Evolutionary conservation across 306 rosid species (phyloP).

Genomic region (Canavalia gladiata): DNA sequence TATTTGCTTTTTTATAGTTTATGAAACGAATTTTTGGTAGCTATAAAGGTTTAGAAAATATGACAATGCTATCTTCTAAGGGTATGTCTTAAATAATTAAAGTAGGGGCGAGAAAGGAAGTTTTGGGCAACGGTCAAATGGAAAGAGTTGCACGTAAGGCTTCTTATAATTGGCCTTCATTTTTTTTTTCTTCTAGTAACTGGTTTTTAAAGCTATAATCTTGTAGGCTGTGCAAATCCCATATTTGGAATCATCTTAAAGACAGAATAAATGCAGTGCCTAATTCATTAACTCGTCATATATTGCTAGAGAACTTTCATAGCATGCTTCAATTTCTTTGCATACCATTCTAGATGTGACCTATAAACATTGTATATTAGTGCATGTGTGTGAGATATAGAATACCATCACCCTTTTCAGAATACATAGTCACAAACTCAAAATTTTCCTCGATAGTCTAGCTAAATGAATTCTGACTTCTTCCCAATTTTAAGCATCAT

Average conservation of each 20-base stretch:
- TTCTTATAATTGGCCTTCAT: background rate
- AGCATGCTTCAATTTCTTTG: slow-evolving; percentile 18
- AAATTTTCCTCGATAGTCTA: background rate
- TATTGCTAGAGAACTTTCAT: background rate
- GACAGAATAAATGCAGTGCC: slow-evolving; percentile 27
- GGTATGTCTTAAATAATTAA: background rate
- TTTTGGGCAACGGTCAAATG: background rate
- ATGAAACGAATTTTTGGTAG: slow-evolving; percentile 21
- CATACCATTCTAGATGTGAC: background rate
- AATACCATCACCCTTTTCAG: background rate
- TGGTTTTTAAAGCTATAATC: slow-evolving; percentile 27
- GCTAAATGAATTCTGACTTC: slow-evolving; percentile 13
- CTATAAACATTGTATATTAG: background rate
- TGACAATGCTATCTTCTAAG: background rate
- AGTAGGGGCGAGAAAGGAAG: background rate
- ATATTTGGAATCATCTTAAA: background rate
- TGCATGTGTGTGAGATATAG: background rate
- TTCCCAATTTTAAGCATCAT: background rate
- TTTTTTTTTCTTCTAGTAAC: background rate
- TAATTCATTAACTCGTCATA: slow-evolving; percentile 16
- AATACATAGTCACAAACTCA: background rate
- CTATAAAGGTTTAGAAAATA: background rate
- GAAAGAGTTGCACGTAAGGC: slow-evolving; percentile 11
- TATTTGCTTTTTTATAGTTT: background rate
- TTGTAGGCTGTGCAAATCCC: background rate